phyloP scores from a whole-genome alignment of 108 stramenopile genomes.

The Stephanodiscus triporus region DNA sequence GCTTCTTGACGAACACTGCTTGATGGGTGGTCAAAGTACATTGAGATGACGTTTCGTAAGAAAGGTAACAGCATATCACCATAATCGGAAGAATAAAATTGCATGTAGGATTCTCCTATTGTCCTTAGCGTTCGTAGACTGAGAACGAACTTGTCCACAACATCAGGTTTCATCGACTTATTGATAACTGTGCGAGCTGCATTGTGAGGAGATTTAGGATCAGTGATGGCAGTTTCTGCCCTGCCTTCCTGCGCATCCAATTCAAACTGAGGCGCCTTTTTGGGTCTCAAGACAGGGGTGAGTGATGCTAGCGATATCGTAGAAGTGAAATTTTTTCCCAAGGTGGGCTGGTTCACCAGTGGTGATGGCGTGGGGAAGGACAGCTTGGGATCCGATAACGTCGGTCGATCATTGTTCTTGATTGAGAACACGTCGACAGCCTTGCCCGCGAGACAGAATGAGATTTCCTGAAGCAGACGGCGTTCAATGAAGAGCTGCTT shows the following conservation, averaged over 20 bases:
- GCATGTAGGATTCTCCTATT: slow-evolving; percentile 74
- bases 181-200: slow-evolving; percentile 46
- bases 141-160: slow-evolving; percentile 72
- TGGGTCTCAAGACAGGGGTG: slow-evolving; percentile 30
- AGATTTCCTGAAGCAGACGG: slow-evolving; percentile 87
- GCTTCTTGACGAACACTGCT: slow-evolving; percentile 82
- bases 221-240: not conserved
- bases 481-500: slow-evolving; percentile 71
- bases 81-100: slow-evolving; percentile 54
- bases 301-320: slow-evolving; percentile 40
- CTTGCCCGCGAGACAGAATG: slow-evolving; percentile 76
- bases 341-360: slow-evolving; percentile 4
- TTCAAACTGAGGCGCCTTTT: slow-evolving; percentile 17
- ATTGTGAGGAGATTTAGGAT: not conserved
- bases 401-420: slow-evolving; percentile 28
- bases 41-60: slow-evolving; percentile 77
- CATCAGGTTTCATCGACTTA: slow-evolving; percentile 51
- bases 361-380: slow-evolving; percentile 5
- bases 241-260: slow-evolving; percentile 7
- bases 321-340: slow-evolving; percentile 25
- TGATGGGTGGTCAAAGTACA: slow-evolving; percentile 80
- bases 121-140: slow-evolving; percentile 85
- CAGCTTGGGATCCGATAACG: slow-evolving; percentile 17
- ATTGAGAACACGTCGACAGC: slow-evolving; percentile 29
- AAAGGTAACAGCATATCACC: slow-evolving; percentile 85